Evolutionary conservation across 306 rosid species (phyloP).

Genomic region (Biancaea sappan): DNA sequence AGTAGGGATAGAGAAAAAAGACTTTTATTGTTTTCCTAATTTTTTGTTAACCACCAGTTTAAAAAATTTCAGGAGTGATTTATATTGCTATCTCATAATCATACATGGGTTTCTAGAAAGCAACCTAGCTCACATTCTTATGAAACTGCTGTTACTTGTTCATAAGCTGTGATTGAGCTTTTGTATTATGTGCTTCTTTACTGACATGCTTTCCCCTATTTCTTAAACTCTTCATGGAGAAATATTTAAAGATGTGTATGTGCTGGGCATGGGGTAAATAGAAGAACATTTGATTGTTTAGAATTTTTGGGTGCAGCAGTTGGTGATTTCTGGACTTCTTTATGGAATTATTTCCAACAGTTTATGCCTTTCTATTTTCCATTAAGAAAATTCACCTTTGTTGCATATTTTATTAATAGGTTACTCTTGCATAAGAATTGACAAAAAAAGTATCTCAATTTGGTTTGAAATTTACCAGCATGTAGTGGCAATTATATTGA

Average conservation of each 20-base stretch:
- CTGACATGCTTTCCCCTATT: not conserved
- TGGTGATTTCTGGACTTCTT: not conserved
- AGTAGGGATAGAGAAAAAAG: not conserved
- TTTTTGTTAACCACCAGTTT: conserved; percentile 19
- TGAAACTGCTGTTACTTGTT: not conserved
- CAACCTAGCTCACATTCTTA: conserved; percentile 3
- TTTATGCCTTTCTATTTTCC: not conserved
- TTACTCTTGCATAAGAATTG: not conserved
- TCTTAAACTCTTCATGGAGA: not conserved
- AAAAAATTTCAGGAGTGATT: not conserved
- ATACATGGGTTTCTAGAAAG: conserved; percentile 11
- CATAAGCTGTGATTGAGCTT: not conserved
- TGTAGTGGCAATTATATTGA: conserved; percentile 1
- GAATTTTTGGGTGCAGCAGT: not conserved
- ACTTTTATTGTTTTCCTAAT: conserved; percentile 5
- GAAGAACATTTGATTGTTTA: not conserved
- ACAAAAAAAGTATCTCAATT: conserved; percentile 8
- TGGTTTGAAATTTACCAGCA: conserved; percentile 10
- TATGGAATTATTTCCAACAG: not conserved
- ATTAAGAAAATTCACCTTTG: not conserved
- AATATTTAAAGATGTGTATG: not conserved
- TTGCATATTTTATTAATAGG: conserved; percentile 1
- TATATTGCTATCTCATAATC: not conserved
- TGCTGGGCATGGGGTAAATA: not conserved
- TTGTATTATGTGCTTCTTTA: not conserved